Evolutionary conservation across 495 filamentous ascomycete genomes (phyloP).

Genomic region (Cenococcum geophilum): DNA sequence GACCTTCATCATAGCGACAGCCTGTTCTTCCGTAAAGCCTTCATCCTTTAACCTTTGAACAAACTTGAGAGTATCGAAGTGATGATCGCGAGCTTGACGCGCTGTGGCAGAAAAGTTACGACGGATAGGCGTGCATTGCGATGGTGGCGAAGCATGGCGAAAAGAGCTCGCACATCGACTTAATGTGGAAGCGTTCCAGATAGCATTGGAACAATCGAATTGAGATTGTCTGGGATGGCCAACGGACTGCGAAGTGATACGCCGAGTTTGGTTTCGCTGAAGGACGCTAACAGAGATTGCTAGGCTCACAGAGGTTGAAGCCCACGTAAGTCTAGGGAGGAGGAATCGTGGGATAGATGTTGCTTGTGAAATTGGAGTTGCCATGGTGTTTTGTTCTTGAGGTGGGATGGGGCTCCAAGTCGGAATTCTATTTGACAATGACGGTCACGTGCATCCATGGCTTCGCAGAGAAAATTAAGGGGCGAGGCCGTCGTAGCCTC

Average conservation of each 20-base stretch:
- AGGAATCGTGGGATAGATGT: conserved; percentile 26
- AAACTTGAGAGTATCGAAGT: conserved; percentile 98
- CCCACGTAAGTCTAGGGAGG: conserved; percentile 22
- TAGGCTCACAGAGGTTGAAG: conserved; percentile 1
- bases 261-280: conserved; percentile 8
- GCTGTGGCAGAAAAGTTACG: conserved; percentile 62
- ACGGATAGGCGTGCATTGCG: neutral
- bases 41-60: conserved; percentile 84
- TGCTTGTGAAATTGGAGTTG: conserved; percentile 12
- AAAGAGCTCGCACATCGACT: neutral
- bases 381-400: conserved; percentile 7
- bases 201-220: neutral
- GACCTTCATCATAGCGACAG: conserved; percentile 94
- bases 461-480: too few relatives aligned
- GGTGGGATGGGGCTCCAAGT: too few relatives aligned
- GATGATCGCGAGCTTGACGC: conserved; percentile 64
- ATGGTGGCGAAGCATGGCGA: neutral
- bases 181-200: neutral
- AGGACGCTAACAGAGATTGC: conserved; percentile 3
- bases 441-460: too few relatives aligned
- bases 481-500: too few relatives aligned
- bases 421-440: too few relatives aligned
- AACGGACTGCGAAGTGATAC: neutral
- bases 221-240: neutral
- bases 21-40: conserved; percentile 92